Percentiles rank a stretch among this genome's conserved stretches.
Evolutionary conservation across 106 monocot genomes (phyloP).

Genomic region (Dendrobium huoshanense): DNA sequence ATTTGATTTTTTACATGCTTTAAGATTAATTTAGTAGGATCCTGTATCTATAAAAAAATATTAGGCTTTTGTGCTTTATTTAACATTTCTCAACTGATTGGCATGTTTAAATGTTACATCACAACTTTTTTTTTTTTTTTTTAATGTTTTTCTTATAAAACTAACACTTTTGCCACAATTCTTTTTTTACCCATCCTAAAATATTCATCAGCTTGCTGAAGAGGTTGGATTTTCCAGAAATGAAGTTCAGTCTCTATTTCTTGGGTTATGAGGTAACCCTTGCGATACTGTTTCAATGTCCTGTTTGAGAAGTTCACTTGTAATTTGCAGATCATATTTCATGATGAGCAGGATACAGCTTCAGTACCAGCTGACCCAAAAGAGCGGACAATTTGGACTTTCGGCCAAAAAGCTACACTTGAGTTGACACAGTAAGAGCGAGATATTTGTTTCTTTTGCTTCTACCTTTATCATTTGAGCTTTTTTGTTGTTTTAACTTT

Average conservation of each 20-base stretch:
- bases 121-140: background rate
- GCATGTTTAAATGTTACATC: background rate
- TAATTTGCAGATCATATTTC: background rate
- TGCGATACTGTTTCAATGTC: background rate
- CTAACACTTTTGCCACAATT: background rate
- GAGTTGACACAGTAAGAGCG: constrained; percentile 86
- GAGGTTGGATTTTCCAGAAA: constrained; percentile 91
- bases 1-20: background rate
- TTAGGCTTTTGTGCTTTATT: background rate
- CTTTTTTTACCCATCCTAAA: background rate
- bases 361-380: constrained; percentile 66
- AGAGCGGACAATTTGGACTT: constrained; percentile 80
- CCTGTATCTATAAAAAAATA: background rate
- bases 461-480: background rate
- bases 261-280: constrained; percentile 87
- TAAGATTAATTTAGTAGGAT: background rate
- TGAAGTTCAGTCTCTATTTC: constrained; percentile 97
- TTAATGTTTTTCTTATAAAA: background rate
- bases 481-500: background rate
- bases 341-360: constrained; percentile 44
- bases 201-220: constrained; percentile 62
- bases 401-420: constrained; percentile 86
- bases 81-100: background rate
- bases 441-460: background rate
- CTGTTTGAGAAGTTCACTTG: background rate